Percentiles rank a stretch among this genome's conserved stretches.
Conservation (phyloP, 352 stramenopile genomes). For the Globisporangium canariense region DNA sequence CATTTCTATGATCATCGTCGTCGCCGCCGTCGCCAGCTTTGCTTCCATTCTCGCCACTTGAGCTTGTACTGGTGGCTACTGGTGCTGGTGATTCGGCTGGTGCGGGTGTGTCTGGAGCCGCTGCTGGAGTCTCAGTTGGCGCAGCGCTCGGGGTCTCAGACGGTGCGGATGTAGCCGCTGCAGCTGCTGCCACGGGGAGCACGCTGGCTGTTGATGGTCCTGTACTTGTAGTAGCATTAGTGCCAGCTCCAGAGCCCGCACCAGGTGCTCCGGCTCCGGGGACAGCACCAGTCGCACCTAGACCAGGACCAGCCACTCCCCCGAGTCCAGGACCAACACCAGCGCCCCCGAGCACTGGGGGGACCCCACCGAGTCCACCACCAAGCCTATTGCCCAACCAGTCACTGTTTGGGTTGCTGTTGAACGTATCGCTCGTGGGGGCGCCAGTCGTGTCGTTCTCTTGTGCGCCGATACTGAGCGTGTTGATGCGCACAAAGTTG, state of each 20-base stretch:
- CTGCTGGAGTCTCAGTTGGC: not conserved
- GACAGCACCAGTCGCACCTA: not conserved
- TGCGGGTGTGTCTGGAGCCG: not conserved
- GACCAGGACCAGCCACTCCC: not conserved
- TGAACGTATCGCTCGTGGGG: not conserved
- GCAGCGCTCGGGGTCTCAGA: not conserved
- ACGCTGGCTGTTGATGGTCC: not conserved
- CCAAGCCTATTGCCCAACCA: not conserved
- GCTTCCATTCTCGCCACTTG: not conserved
- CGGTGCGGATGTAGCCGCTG: not conserved
- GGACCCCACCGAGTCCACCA: not conserved
- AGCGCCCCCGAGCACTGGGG: not conserved
- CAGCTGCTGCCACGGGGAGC: not conserved
- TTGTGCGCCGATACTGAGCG: constrained; percentile 6
- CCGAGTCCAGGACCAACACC: not conserved
- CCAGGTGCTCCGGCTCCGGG: not conserved
- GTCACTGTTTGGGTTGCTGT: not conserved
- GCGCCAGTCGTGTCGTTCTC: constrained; percentile 4
- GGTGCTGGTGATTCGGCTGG: not conserved
- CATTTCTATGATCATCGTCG: not conserved
- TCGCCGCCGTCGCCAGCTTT: not conserved
- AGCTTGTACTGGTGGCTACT: not conserved
- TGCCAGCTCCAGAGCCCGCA: not conserved
- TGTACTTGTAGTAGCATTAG: not conserved
- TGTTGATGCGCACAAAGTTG: constrained; percentile 32